Evolutionary conservation across 2,329 filamentous ascomycete species (phyloP), one percentile per base, ranked within the genome.

Genomic region (Claviceps sp.): DNA sequence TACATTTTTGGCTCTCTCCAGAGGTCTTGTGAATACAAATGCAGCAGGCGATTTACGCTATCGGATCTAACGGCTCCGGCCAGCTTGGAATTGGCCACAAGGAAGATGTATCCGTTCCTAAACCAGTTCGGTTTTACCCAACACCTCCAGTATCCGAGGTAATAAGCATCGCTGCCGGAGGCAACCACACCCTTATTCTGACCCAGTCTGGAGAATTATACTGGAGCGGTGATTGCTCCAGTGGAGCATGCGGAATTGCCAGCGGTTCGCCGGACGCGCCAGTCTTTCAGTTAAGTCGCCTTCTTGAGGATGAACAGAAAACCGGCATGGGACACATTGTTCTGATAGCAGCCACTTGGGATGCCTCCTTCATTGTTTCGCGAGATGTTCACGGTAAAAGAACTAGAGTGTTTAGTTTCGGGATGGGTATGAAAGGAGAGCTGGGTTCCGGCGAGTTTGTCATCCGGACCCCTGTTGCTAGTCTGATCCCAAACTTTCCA

Each of bases 171-270:
- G 69, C 70, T 20, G 73, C 87, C 7, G 91, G 91, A 4, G 90
- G 90, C 1, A 96, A 96, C 61, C 91, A 96, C 65, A 94, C 88
- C 0, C 68, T 96, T 4, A 64, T 95, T 9, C 71, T 89, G 11
- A 79, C 77, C n/a, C 61, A 71, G 4, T 63, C 71, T 26, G 83
- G 83, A 0, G 58, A 68, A 1, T 69, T 90, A 0, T 85, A 79
- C 60, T 82, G 78, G 60, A 76, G 80, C 45, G 89, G 89, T 1
- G 78, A 83, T 53, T 71, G 68, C 7, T 62, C 68, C 2, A 71
- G 64, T 11, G 79, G 79, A 13, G 77, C 79, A 2, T 82, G 79
- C 56, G 79, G 79, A 1, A 57, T 72, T 9, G 56, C 64, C 0
- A 58, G 65, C 3, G 56, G 57, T 5, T 39, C 22, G 11, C 56